Evolutionary conservation across 306 rosid species (phyloP).

Genomic region (Begonia peltatifolia): DNA sequence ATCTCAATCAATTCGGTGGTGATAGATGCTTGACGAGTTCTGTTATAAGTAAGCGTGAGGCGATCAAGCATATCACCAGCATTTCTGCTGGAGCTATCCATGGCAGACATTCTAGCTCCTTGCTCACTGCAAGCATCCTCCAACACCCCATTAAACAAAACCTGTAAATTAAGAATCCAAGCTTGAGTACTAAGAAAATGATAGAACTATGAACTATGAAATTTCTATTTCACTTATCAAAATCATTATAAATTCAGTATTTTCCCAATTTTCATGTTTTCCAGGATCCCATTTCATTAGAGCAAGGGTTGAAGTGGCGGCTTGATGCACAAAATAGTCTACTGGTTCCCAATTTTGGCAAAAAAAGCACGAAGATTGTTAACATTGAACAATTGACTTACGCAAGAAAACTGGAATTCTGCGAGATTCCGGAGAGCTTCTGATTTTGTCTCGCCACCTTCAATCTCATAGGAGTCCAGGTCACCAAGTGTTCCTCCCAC

Average conservation of each 20-base stretch:
- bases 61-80: conserved; percentile 99
- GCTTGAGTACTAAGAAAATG: too few relatives aligned
- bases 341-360: too few relatives aligned
- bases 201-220: too few relatives aligned
- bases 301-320: too few relatives aligned
- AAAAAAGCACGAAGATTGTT: too few relatives aligned
- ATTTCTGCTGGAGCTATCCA: conserved; percentile 99
- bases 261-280: too few relatives aligned
- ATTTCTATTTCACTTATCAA: too few relatives aligned
- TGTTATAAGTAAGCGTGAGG: conserved; percentile 85
- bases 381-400: conserved; percentile 21
- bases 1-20: conserved; percentile 97
- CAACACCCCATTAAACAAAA: conserved; percentile 77
- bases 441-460: conserved; percentile 90
- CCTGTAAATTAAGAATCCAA: conserved; percentile 19
- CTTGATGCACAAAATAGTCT: too few relatives aligned
- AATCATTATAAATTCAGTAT: too few relatives aligned
- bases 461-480: conserved; percentile 81
- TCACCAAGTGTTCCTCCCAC: conserved; percentile 79
- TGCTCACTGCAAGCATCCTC: conserved; percentile 99
- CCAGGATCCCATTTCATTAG: too few relatives aligned
- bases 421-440: conserved; percentile 84
- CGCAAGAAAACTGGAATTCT: conserved; percentile 97
- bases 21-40: conserved; percentile 99
- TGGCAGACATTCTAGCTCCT: conserved; percentile 99